Conservation (phyloP, 208 protist genomes). For the Phytomonas sp. region DNA sequence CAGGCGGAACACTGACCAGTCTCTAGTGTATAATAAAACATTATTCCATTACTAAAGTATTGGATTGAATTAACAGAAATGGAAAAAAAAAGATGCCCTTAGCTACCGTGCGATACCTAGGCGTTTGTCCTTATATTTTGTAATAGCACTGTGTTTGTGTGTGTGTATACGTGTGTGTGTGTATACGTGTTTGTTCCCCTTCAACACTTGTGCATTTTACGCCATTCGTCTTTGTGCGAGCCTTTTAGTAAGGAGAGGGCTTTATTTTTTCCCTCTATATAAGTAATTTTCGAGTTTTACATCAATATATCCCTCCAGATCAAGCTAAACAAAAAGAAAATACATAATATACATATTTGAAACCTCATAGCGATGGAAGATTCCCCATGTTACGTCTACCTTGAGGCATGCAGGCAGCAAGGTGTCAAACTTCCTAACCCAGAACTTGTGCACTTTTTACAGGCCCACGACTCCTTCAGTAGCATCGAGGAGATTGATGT, state of each 20-base stretch:
- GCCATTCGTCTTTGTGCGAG: slow-evolving; percentile 6
- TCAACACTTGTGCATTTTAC: neutral
- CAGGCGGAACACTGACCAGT: slow-evolving; percentile 7
- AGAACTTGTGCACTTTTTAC: slow-evolving; percentile 58
- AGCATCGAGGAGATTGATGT: slow-evolving; percentile 82
- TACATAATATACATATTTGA: neutral
- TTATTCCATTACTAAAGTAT: slow-evolving; percentile 28
- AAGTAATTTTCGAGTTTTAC: neutral
- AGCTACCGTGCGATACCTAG: neutral
- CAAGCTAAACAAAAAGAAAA: slow-evolving; percentile 9
- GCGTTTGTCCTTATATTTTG: neutral
- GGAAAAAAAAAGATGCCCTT: neutral
- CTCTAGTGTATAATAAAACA: slow-evolving; percentile 15
- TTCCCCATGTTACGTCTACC: slow-evolving; percentile 49
- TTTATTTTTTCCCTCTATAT: neutral
- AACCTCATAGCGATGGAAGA: slow-evolving; percentile 30
- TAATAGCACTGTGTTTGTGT: neutral
- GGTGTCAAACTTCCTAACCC: slow-evolving; percentile 82
- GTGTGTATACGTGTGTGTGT: neutral
- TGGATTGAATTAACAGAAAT: neutral
- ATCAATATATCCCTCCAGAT: neutral
- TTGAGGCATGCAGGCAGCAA: slow-evolving; percentile 63
- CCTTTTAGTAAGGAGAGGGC: neutral
- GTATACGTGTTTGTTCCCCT: slow-evolving; percentile 4
- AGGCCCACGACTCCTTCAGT: slow-evolving; percentile 40